Percentiles rank a stretch among this genome's conserved stretches.
phyloP scores from a whole-genome alignment of 169 alveolate species.

The Plasmodium berghei region DNA sequence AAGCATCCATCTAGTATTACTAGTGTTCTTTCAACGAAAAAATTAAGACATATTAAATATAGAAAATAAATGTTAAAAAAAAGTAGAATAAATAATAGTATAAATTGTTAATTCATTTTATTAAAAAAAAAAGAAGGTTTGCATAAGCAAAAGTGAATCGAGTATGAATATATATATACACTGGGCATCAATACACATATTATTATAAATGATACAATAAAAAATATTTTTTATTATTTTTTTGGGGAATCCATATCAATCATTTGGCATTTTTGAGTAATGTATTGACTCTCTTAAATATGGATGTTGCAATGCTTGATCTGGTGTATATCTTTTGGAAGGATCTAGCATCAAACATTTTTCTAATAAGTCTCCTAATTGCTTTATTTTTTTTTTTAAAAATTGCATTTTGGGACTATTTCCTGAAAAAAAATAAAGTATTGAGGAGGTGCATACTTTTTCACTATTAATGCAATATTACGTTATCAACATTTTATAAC shows the following conservation, averaged over 20 bases:
- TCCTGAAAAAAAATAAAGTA: constrained; percentile 67
- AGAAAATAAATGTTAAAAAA: constrained; percentile 6
- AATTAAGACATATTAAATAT: constrained; percentile 58
- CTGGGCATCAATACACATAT: not conserved
- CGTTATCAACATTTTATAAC: too few species aligned
- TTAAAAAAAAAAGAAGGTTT: not conserved
- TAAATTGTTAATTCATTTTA: not conserved
- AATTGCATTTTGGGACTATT: constrained; percentile 81
- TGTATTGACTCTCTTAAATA: constrained; percentile 86
- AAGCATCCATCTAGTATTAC: constrained; percentile 49
- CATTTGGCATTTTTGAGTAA: constrained; percentile 53
- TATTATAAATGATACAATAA: not conserved
- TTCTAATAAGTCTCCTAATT: constrained; percentile 95
- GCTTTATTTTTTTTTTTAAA: constrained; percentile 83
- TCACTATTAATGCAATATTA: not conserved
- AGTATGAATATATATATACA: not conserved
- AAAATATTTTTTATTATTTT: too few species aligned
- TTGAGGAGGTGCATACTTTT: not conserved
- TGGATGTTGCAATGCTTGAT: constrained; percentile 96
- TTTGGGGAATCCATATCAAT: not conserved
- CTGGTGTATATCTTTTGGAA: constrained; percentile 95
- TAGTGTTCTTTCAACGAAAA: constrained; percentile 71
- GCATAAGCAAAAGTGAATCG: not conserved
- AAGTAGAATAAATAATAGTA: constrained; percentile 1
- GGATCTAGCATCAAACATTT: constrained; percentile 96